These are phyloP conservation scores for Elaeis oleifera DNA, from an alignment of 202 grass and related monocot species.

Conservation along the genomic window DNA sequence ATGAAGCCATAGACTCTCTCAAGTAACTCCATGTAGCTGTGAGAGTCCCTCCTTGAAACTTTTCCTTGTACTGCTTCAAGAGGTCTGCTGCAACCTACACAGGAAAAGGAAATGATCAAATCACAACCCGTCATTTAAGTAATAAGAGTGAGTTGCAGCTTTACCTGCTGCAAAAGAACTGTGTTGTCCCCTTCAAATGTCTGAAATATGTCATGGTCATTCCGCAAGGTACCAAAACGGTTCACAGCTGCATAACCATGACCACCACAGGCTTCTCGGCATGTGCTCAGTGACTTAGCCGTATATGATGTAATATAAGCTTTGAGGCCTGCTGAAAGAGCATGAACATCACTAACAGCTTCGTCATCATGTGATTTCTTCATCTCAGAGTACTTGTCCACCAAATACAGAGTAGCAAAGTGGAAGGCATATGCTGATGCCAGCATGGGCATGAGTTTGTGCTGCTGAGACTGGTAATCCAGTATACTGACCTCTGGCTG, in stretches of 20 bases:
- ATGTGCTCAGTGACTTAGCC: conserved; percentile 80
- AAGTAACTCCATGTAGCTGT: conserved; percentile 94
- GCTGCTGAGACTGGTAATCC: conserved; percentile 96
- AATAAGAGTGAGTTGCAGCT: not conserved
- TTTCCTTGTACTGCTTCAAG: conserved; percentile 86
- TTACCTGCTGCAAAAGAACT: conserved; percentile 93
- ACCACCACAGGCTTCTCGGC: conserved; percentile 81
- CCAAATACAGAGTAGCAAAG: conserved; percentile 56
- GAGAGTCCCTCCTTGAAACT: conserved; percentile 82
- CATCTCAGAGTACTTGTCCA: conserved; percentile 82
- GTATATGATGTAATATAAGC: conserved; percentile 91
- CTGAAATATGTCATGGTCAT: conserved; percentile 99
- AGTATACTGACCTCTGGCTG: conserved; percentile 79
- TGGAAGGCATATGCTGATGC: conserved; percentile 95
- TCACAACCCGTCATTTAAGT: not conserved
- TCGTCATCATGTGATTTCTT: conserved; percentile 84
- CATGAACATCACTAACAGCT: conserved; percentile 66
- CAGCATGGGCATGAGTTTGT: conserved; percentile 92
- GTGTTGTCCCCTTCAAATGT: conserved; percentile 99
- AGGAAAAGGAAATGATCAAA: not conserved
- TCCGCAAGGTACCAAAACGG: conserved; percentile 71
- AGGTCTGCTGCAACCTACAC: conserved; percentile 84
- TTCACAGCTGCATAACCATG: conserved; percentile 98
- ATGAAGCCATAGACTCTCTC: conserved; percentile 89
- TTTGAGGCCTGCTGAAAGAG: conserved; percentile 84